Evolutionary conservation across 2,329 filamentous ascomycete genomes (phyloP).

Genomic region (Rutstroemia sp.): DNA sequence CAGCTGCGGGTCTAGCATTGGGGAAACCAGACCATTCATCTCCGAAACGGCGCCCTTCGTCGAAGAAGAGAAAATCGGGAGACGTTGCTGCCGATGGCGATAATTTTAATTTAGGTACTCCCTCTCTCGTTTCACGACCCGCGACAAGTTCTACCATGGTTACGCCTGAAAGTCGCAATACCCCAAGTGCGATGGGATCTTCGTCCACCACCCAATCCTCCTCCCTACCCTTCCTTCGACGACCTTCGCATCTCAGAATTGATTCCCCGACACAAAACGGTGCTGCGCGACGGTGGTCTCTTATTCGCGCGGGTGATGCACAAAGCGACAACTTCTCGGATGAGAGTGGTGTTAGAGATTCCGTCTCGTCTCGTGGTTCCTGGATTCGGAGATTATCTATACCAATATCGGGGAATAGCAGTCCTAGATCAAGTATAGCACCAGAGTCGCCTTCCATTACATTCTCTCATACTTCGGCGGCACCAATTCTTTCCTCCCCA

Average conservation of each 20-base stretch:
- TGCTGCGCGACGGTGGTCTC: slow-evolving; percentile 19
- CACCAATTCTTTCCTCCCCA: slow-evolving; percentile 46
- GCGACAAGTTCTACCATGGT: slow-evolving; percentile 23
- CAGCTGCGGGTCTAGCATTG: slow-evolving; percentile 28
- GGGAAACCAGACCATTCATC: slow-evolving; percentile 26
- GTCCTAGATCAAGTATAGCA: slow-evolving; percentile 55
- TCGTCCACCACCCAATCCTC: slow-evolving; percentile 16
- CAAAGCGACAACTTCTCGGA: slow-evolving; percentile 17
- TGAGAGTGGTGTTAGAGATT: slow-evolving; percentile 37
- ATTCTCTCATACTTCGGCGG: slow-evolving; percentile 59
- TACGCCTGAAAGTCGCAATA: slow-evolving; percentile 19
- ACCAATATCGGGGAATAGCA: slow-evolving; percentile 57
- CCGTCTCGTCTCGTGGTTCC: slow-evolving; percentile 54
- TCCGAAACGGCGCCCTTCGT: slow-evolving; percentile 21
- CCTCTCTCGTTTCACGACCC: slow-evolving; percentile 23
- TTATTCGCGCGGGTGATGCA: slow-evolving; percentile 22
- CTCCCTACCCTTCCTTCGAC: slow-evolving; percentile 8
- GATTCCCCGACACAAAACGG: slow-evolving; percentile 19
- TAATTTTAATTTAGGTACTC: slow-evolving; percentile 16
- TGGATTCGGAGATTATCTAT: slow-evolving; percentile 70
- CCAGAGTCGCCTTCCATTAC: slow-evolving; percentile 59
- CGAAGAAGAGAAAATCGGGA: slow-evolving; percentile 26
- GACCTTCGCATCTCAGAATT: slow-evolving; percentile 14
- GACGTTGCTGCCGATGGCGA: slow-evolving; percentile 18
- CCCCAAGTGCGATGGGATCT: slow-evolving; percentile 10